A percentile compares a stretch with the other conserved stretches of the same genome.
phyloP scores from a whole-genome alignment of 2,329 filamentous ascomycete species.

The Fusarium newnesense region DNA sequence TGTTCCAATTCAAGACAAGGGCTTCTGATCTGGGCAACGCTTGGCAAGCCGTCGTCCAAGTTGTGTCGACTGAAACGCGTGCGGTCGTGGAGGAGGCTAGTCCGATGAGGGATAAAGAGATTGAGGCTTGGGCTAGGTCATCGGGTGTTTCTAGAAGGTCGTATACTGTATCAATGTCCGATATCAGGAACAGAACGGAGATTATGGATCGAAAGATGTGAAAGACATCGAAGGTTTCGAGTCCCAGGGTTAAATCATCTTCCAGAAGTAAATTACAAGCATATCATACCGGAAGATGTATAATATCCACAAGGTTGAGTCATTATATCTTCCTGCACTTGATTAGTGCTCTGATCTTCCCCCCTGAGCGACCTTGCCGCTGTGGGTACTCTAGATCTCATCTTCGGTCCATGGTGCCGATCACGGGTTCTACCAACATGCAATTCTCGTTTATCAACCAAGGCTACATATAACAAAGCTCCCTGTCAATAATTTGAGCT shows the following conservation, averaged over 20 bases:
- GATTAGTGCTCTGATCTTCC: not conserved
- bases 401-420: not conserved
- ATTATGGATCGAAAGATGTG: not conserved
- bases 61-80: slow-evolving; percentile 13
- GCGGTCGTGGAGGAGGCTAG: slow-evolving; percentile 4
- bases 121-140: not conserved
- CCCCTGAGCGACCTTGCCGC: not conserved
- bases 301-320: not conserved
- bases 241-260: no score
- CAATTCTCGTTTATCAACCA: not conserved
- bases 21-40: slow-evolving; percentile 10
- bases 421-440: not conserved
- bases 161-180: not conserved
- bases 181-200: not conserved
- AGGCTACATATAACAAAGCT: not conserved
- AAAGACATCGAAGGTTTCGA: fast-evolving
- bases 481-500: not conserved
- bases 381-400: not conserved
- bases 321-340: not conserved
- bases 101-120: slow-evolving; percentile 7
- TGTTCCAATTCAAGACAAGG: slow-evolving; percentile 1
- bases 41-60: slow-evolving; percentile 20
- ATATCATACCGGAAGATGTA: not conserved
- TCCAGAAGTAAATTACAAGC: fast-evolving
- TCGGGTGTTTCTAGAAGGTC: not conserved